phyloP scores from a whole-genome alignment of 768 basidiomycete genomes.

The Pholiota conissans region DNA sequence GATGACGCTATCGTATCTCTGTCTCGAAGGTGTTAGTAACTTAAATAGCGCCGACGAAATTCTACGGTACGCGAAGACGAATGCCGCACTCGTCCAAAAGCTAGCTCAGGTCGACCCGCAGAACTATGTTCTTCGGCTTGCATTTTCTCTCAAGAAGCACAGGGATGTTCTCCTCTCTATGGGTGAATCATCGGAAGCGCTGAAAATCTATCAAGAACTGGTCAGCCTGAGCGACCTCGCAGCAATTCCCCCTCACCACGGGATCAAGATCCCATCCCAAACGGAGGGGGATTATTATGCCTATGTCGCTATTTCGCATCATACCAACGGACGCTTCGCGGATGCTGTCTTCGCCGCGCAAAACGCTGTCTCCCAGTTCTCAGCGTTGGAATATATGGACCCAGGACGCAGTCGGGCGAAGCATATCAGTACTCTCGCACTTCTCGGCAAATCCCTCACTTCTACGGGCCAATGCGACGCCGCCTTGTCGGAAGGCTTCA shows the following conservation, averaged over 20 bases:
- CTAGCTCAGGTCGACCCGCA: background rate
- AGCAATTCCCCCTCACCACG: background rate
- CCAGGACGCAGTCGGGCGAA: background rate
- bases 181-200: background rate
- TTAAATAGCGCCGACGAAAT: background rate
- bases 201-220: background rate
- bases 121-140: background rate
- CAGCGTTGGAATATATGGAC: background rate
- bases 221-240: background rate
- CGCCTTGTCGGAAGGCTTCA: background rate
- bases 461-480: background rate
- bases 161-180: background rate
- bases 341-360: background rate
- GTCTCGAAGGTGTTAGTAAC: too few relatives aligned
- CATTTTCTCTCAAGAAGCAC: background rate
- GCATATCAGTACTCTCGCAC: background rate
- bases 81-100: background rate
- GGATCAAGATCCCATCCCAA: background rate
- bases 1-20: background rate
- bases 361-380: background rate
- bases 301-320: background rate
- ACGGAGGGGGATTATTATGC: constrained; percentile 1
- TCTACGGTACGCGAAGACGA: background rate
- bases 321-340: background rate
- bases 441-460: background rate